Base-by-base conservation (phyloP, 176 grass and related monocot species). In the Saccharum spontaneum region DNA sequence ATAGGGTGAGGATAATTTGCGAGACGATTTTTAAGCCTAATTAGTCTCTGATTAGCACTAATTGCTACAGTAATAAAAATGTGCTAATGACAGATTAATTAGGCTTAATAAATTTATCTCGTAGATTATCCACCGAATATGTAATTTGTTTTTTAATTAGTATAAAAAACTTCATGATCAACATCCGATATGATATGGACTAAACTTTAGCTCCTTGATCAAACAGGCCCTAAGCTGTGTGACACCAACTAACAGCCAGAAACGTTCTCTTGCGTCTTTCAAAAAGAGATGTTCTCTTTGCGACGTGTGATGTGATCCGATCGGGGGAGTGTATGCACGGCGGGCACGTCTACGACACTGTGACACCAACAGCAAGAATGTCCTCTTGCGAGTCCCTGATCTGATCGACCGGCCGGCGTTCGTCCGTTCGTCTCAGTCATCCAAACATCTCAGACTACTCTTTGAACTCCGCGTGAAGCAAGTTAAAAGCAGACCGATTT, bases 321-420 rank as follows among this genome's bases (percentile, higher is more conserved):
- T 55, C 54, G 54, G 50, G 50, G 1, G 52, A 4, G 50, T 23
- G 22, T 60, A 60, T 23, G n/a, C 69, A 31, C 76, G 57, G 26
- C 65, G 67, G 28, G 83, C 38, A 78, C 37, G 83, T 30, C 48
- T 78, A 49, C 36, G 22, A 71, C 82, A 18, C 49, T 4, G 74
- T 85, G 75, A 52, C 23, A 48, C 82, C 71, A 40, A 76, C 60
- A 67, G 71, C 15, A 52, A 26, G n/a, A 84, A 39, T 54, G 60
- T 71, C 75, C 10, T 78, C 18, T 66, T 66, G 77, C 61, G 60
- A 22, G 4, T 13, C 9, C 45, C 40, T 23, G 23, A 34, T 46
- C 39, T 2, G 52, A 39, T 65, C 71, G 14, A 13, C 1, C 22
- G 28, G 13, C 41, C 60, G 3, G 4, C 28, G 62, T 39, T 65